phyloP scores from a whole-genome alignment of 1,284 basidiomycete genomes.

The Rhodotorula mucilaginosa region DNA sequence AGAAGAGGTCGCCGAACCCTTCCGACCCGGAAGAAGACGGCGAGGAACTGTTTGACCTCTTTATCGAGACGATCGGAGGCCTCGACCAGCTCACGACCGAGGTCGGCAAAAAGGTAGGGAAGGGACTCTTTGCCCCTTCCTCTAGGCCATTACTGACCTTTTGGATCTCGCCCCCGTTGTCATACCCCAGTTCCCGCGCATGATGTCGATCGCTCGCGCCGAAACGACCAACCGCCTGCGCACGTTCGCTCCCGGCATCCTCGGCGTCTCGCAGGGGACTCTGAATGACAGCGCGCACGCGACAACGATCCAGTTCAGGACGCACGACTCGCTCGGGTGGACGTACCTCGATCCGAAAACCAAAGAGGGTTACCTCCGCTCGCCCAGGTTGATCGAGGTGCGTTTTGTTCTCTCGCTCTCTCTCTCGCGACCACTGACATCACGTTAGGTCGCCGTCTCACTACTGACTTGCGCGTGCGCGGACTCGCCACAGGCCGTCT shows the following conservation, averaged over 20 bases:
- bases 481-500: neutral
- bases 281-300: neutral
- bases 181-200: neutral
- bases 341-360: neutral
- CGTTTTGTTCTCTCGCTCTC: neutral
- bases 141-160: too few relatives aligned
- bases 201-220: conserved; percentile 1
- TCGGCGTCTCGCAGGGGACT: neutral
- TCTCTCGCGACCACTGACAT: neutral
- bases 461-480: neutral
- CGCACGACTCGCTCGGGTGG: conserved; percentile 1
- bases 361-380: neutral
- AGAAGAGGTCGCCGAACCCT: too few relatives aligned
- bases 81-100: too few relatives aligned
- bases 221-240: conserved; percentile 4
- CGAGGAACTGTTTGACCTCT: too few relatives aligned
- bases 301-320: neutral
- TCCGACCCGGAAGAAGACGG: too few relatives aligned
- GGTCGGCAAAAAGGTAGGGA: too few relatives aligned
- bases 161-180: too few relatives aligned
- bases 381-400: neutral
- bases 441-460: neutral
- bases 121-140: too few relatives aligned
- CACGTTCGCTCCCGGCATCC: neutral
- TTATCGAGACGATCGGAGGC: too few relatives aligned